phyloP scores from a whole-genome alignment of 192 early-diverging fungal genomes.

The Coemansia sp. region DNA sequence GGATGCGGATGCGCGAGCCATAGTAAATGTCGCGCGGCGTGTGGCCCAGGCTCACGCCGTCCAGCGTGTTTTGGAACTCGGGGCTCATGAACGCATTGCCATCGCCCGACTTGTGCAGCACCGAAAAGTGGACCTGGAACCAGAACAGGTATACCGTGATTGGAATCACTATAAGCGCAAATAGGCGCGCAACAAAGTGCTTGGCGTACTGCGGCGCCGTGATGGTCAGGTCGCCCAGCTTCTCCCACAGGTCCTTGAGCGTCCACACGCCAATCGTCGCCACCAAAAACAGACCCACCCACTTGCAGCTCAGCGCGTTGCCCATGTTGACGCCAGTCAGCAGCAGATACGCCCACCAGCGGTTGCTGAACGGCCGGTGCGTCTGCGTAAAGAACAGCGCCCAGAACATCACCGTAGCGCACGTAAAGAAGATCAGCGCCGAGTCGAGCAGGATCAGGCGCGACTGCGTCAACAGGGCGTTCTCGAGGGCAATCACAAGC shows the following conservation, averaged over 20 bases:
- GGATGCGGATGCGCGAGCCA: constrained; percentile 43
- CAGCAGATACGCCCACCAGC: constrained; percentile 88
- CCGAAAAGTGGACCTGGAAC: constrained; percentile 88
- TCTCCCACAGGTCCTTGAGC: constrained; percentile 81
- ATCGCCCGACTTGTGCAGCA: constrained; percentile 75
- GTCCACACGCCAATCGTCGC: constrained; percentile 82
- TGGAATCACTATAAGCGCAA: constrained; percentile 84
- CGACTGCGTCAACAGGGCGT: constrained; percentile 84
- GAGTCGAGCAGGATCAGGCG: constrained; percentile 90
- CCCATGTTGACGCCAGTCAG: constrained; percentile 83
- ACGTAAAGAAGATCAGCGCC: constrained; percentile 77
- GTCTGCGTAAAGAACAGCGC: constrained; percentile 34
- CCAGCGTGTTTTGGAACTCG: constrained; percentile 80
- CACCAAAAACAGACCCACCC: constrained; percentile 92
- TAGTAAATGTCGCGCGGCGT: constrained; percentile 53
- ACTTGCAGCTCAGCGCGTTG: constrained; percentile 75
- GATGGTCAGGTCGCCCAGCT: constrained; percentile 69
- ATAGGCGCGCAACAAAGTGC: constrained; percentile 81
- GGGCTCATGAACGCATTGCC: constrained; percentile 92
- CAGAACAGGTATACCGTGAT: constrained; percentile 73
- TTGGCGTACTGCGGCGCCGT: constrained; percentile 50
- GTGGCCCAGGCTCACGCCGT: constrained; percentile 56
- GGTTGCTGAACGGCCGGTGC: constrained; percentile 26
- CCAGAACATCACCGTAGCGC: constrained; percentile 25
- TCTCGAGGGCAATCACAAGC: constrained; percentile 83